Evolutionary conservation across 176 grass and related monocot species (phyloP).

Genomic region (Neostapfia colusana): DNA sequence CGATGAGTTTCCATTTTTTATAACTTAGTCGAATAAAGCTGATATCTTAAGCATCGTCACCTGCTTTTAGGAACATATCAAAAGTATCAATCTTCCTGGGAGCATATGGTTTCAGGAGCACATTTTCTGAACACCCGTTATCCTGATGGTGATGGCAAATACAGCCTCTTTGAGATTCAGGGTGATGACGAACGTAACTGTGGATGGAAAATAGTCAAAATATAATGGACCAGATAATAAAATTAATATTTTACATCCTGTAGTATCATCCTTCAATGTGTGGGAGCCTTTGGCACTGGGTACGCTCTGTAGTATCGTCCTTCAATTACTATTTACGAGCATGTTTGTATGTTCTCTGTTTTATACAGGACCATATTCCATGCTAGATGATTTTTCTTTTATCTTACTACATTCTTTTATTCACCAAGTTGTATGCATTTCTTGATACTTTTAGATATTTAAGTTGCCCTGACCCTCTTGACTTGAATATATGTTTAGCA

Average conservation of each 20-base stretch:
- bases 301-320: no score
- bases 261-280: no score
- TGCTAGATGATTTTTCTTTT: not conserved
- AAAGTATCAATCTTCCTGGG: no score
- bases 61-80: no score
- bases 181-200: not conserved
- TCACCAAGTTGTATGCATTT: not conserved
- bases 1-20: no score
- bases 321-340: not conserved
- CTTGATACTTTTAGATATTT: not conserved
- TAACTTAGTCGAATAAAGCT: no score
- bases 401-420: not conserved
- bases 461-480: not conserved
- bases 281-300: no score
- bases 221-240: not conserved
- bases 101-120: no score
- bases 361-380: not conserved
- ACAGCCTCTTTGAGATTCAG: not conserved
- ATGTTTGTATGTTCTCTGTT: conserved; percentile 18
- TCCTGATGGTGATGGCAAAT: no score
- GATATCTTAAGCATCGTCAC: no score
- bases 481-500: not conserved
- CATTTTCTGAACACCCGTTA: no score
- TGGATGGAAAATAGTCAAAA: conserved; percentile 10
- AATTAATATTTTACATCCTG: conserved; percentile 7